phyloP scores from a whole-genome alignment of 768 basidiomycete species.

The Agrocybe praecox region DNA sequence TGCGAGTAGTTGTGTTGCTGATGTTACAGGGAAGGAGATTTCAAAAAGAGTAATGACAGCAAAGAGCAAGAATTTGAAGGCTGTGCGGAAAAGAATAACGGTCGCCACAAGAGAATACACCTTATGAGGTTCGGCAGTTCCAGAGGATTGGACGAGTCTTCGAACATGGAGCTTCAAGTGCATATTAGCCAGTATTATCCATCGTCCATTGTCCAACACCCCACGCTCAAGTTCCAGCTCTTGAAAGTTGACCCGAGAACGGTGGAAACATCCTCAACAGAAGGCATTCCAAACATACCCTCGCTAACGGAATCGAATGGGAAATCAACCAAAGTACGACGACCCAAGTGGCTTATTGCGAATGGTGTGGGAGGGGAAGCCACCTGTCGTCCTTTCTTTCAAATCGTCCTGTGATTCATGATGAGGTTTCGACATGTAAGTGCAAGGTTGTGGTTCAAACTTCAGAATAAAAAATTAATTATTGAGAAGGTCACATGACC shows the following conservation, averaged over 20 bases:
- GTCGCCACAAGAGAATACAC: constrained; percentile 1
- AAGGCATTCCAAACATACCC: constrained; percentile 73
- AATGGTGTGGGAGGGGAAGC: too few relatives aligned
- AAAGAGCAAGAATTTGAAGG: constrained; percentile 6
- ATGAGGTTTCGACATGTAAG: too few relatives aligned
- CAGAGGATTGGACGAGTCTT: constrained; percentile 85
- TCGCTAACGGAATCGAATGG: constrained; percentile 54
- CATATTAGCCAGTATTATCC: constrained; percentile 61
- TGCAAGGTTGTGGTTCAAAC: too few relatives aligned
- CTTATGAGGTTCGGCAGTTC: constrained; percentile 69
- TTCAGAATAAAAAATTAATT: too few relatives aligned
- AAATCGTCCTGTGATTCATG: too few relatives aligned
- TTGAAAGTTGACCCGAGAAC: constrained; percentile 19
- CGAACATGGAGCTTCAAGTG: constrained; percentile 82
- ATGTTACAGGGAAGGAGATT: background rate
- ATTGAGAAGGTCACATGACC: too few relatives aligned
- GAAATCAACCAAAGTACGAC: too few relatives aligned
- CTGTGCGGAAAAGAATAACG: constrained; percentile 1
- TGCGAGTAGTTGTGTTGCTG: background rate
- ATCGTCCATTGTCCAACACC: too few relatives aligned
- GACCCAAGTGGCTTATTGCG: too few relatives aligned
- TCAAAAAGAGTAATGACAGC: background rate
- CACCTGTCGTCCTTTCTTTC: too few relatives aligned
- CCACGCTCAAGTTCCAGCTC: constrained; percentile 30
- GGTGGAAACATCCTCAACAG: constrained; percentile 62